Evolutionary conservation across 2,329 filamentous ascomycete genomes (phyloP).

Genomic region (Cercospora sp.): DNA sequence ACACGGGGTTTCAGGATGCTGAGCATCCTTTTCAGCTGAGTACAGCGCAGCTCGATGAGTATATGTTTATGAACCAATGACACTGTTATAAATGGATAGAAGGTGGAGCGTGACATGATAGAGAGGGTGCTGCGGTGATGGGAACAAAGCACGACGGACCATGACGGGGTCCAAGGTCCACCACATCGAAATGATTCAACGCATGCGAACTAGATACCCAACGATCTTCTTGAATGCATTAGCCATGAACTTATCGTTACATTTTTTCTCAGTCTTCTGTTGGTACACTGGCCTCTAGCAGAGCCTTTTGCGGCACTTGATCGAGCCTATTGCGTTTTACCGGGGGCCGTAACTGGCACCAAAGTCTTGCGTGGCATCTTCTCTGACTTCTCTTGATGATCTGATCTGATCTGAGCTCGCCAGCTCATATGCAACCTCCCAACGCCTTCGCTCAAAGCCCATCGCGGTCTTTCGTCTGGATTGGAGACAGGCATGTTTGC

Average conservation of each 20-base stretch:
- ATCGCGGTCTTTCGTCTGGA: background rate
- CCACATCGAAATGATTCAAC: background rate
- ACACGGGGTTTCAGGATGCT: conserved; percentile 24
- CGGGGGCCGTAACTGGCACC: background rate
- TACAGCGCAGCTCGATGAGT: conserved; percentile 23
- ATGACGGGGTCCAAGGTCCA: no score
- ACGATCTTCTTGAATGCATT: background rate
- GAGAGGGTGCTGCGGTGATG: background rate
- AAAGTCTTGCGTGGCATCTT: background rate
- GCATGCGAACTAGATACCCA: background rate
- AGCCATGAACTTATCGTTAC: background rate
- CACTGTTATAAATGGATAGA: background rate
- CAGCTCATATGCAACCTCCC: background rate
- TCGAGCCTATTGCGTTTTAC: background rate
- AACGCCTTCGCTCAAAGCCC: background rate
- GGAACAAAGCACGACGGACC: background rate
- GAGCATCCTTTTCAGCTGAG: conserved; percentile 30
- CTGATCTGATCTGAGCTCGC: background rate
- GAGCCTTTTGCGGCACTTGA: background rate
- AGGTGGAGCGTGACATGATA: background rate
- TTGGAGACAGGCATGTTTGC: background rate
- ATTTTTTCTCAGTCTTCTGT: background rate
- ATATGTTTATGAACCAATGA: conserved; percentile 28
- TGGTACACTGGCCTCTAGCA: background rate
- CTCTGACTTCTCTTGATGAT: background rate